Conservation (phyloP, 768 basidiomycete species). For the Serendipita sp. region DNA sequence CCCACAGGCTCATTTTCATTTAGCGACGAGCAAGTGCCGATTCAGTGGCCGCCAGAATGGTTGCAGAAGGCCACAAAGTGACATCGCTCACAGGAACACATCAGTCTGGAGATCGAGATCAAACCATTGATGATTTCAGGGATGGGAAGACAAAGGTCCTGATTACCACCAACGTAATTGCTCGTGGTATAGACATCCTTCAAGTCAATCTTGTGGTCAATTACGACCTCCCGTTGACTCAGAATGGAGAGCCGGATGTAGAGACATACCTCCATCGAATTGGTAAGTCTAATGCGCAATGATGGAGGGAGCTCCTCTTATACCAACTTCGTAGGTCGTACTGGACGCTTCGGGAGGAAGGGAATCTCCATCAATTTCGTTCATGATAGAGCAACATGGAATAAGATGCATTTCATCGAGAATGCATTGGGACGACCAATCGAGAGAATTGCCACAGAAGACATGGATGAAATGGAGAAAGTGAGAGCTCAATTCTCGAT, state of each 20-base stretch:
- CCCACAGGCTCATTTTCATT: neutral
- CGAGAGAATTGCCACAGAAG: slow-evolving; percentile 70
- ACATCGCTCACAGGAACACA: slow-evolving; percentile 92
- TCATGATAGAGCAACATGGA: slow-evolving; percentile 72
- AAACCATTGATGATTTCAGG: slow-evolving; percentile 86
- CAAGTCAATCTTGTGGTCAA: slow-evolving; percentile 99
- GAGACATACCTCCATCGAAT: slow-evolving; percentile 98
- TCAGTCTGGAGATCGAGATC: slow-evolving; percentile 74
- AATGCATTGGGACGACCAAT: slow-evolving; percentile 61
- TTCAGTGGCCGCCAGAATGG: slow-evolving; percentile 79
- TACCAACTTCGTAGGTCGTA: slow-evolving; percentile 47
- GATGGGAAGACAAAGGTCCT: slow-evolving; percentile 93
- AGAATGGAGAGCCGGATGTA: slow-evolving; percentile 64
- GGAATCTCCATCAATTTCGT: slow-evolving; percentile 98
- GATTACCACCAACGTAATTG: slow-evolving; percentile 98
- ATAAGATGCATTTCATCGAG: slow-evolving; percentile 83
- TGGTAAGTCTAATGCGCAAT: slow-evolving; percentile 34
- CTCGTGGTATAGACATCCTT: slow-evolving; percentile 93
- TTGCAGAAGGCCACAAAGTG: slow-evolving; percentile 85
- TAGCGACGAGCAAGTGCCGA: slow-evolving; percentile 88
- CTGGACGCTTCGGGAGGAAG: slow-evolving; percentile 92
- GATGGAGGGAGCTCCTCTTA: neutral
- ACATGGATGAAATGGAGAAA: slow-evolving; percentile 89
- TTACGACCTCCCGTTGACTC: slow-evolving; percentile 84
- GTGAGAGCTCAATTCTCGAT: slow-evolving; percentile 26